phyloP scores from a whole-genome alignment of 148 eudicot species.

The Cornus kousa region DNA sequence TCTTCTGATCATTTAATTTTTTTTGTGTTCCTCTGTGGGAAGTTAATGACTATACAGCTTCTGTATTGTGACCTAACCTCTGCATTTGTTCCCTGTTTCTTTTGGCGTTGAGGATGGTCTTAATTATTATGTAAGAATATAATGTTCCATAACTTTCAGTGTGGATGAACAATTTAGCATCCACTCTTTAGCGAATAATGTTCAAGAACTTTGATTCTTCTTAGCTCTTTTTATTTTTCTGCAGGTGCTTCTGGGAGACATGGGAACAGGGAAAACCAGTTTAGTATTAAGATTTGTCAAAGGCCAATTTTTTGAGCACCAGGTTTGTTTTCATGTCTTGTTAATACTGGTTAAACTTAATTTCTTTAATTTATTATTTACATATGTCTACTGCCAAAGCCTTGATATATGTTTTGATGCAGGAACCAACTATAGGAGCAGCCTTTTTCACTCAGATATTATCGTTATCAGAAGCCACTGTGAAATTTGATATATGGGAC shows the following conservation, averaged over 20 bases:
- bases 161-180: not conserved
- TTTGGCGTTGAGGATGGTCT: not conserved
- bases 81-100: not conserved
- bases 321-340: conserved; percentile 25
- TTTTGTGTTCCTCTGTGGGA: not conserved
- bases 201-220: not conserved
- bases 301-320: conserved; percentile 39
- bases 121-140: not conserved
- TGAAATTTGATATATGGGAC: conserved; percentile 53
- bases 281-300: conserved; percentile 40
- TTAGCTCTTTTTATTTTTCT: conserved; percentile 1
- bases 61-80: not conserved
- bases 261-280: conserved; percentile 51
- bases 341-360: not conserved
- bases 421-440: conserved; percentile 55
- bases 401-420: conserved; percentile 15
- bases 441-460: conserved; percentile 46
- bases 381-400: not conserved
- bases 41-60: not conserved
- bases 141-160: not conserved
- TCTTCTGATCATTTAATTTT: not conserved
- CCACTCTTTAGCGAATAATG: not conserved
- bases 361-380: not conserved
- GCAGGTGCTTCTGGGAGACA: conserved; percentile 50
- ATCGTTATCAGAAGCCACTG: conserved; percentile 41